Evolutionary conservation across 805 yeast species (phyloP).

Genomic region (Zygosaccharomyces kombuchaensis): DNA sequence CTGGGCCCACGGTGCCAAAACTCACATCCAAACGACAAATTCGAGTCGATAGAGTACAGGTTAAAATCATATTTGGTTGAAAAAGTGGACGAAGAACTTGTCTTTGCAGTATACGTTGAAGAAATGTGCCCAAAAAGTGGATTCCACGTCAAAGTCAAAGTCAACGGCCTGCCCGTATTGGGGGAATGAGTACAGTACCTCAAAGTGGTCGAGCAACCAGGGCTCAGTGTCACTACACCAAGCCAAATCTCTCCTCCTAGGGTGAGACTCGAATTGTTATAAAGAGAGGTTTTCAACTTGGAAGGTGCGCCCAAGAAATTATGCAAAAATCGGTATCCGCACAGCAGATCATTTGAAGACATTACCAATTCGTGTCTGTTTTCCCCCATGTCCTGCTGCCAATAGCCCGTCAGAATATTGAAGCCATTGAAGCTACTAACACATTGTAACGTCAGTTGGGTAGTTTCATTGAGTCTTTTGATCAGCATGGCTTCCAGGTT

Average conservation of each 20-base stretch:
- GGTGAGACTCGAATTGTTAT: conserved; percentile 62
- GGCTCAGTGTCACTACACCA: conserved; percentile 77
- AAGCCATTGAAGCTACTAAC: conserved; percentile 62
- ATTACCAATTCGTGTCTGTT: conserved; percentile 70
- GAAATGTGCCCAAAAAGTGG: conserved; percentile 88
- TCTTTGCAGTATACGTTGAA: conserved; percentile 80
- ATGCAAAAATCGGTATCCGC: conserved; percentile 78
- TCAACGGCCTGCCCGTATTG: conserved; percentile 82
- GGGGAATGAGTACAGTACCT: conserved; percentile 83
- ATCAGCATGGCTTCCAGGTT: conserved; percentile 84
- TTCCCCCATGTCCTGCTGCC: conserved; percentile 62
- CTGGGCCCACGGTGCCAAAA: conserved; percentile 52
- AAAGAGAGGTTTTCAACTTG: conserved; percentile 39
- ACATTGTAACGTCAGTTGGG: conserved; percentile 70
- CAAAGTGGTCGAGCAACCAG: conserved; percentile 82
- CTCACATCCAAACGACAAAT: conserved; percentile 82
- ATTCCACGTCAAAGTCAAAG: conserved; percentile 80
- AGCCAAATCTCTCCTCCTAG: conserved; percentile 88
- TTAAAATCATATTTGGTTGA: conserved; percentile 87
- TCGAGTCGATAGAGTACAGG: conserved; percentile 83
- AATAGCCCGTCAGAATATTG: conserved; percentile 59
- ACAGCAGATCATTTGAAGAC: conserved; percentile 75
- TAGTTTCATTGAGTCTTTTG: conserved; percentile 50
- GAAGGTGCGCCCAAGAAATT: conserved; percentile 46
- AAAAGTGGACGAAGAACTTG: conserved; percentile 69